These are phyloP conservation scores for Alternaria angustiovoidea DNA, from an alignment of 2,329 filamentous ascomycete species.

Conservation along the genomic window DNA sequence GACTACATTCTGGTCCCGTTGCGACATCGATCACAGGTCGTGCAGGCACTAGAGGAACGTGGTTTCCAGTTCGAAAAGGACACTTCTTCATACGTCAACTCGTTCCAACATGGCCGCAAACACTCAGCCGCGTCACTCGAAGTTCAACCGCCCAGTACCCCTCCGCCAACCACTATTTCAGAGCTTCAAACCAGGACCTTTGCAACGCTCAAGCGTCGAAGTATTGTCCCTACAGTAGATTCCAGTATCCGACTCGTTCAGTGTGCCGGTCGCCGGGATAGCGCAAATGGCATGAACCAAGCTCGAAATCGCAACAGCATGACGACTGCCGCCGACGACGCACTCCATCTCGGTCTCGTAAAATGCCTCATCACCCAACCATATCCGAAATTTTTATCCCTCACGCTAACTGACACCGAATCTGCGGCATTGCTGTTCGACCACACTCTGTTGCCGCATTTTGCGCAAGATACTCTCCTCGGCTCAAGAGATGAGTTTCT, in stretches of 20 bases:
- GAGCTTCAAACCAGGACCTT: constrained; percentile 88
- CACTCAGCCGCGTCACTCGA: constrained; percentile 58
- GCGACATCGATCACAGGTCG: constrained; percentile 76
- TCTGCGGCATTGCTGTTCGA: constrained; percentile 78
- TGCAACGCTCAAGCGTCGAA: constrained; percentile 77
- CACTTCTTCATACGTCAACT: constrained; percentile 68
- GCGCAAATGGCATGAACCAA: constrained; percentile 35
- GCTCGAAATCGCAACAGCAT: constrained; percentile 39
- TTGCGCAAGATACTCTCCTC: constrained; percentile 70
- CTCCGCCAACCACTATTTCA: constrained; percentile 77
- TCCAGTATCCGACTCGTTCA: constrained; percentile 76
- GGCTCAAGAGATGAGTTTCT: constrained; percentile 76
- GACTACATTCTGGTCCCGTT: constrained; percentile 93
- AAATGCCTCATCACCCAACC: constrained; percentile 59
- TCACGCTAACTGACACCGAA: constrained; percentile 76
- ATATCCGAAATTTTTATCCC: constrained; percentile 73
- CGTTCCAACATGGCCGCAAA: constrained; percentile 58
- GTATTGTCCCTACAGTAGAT: constrained; percentile 77
- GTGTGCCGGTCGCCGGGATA: constrained; percentile 72
- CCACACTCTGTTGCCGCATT: constrained; percentile 68
- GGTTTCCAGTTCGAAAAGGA: constrained; percentile 82
- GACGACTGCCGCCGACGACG: constrained; percentile 51
- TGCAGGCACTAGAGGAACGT: constrained; percentile 76
- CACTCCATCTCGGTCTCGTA: constrained; percentile 58
- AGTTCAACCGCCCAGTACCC: constrained; percentile 67